phyloP scores from a whole-genome alignment of 768 basidiomycete species.

The Xanthoconium purpureum region DNA sequence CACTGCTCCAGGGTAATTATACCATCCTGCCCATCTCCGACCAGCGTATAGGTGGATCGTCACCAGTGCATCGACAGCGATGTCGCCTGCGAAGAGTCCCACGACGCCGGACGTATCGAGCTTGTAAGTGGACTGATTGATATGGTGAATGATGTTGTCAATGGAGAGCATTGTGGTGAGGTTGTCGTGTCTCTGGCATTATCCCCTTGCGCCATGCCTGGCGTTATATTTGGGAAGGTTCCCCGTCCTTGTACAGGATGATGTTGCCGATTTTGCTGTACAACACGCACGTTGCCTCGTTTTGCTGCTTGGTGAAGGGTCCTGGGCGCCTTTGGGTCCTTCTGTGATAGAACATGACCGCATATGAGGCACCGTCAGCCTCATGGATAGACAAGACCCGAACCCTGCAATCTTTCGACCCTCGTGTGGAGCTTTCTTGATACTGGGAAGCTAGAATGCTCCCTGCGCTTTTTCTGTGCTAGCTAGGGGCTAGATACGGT shows the following conservation, averaged over 20 bases:
- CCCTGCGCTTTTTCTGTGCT: neutral
- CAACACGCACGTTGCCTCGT: neutral
- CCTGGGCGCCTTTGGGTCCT: neutral
- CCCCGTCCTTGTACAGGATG: neutral
- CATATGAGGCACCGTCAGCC: neutral
- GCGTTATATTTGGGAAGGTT: constrained; percentile 8
- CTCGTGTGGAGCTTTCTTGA: neutral
- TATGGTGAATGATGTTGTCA: constrained; percentile 2
- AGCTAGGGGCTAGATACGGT: neutral
- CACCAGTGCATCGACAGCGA: constrained; percentile 30
- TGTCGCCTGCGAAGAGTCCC: constrained; percentile 34
- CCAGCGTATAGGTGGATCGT: constrained; percentile 32
- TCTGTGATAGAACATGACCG: neutral
- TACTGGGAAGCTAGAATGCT: too few species aligned
- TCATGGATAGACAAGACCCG: neutral
- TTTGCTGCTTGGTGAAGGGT: neutral
- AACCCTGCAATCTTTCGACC: neutral
- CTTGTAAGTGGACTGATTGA: constrained; percentile 17
- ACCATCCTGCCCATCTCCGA: constrained; percentile 35
- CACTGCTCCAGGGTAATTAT: constrained; percentile 35
- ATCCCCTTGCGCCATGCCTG: neutral
- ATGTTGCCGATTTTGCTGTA: neutral
- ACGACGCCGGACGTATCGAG: constrained; percentile 30
- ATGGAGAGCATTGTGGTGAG: constrained; percentile 16
- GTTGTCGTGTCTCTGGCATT: neutral